Evolutionary conservation across 1,284 basidiomycete genomes (phyloP).

Genomic region (Cryptococcus sp.): DNA sequence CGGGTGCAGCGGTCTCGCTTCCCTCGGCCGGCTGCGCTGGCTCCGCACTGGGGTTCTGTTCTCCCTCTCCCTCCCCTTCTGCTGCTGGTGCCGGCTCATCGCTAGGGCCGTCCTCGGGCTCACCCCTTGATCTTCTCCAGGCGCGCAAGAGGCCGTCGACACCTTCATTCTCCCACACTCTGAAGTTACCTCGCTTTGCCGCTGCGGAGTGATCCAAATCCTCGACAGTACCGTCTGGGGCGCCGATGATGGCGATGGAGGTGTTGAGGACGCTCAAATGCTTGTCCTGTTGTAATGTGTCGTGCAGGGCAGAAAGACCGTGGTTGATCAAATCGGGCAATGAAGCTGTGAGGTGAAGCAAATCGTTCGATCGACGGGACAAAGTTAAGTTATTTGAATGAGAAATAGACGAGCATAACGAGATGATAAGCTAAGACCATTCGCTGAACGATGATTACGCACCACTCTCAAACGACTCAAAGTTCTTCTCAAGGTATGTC

Average conservation of each 20-base stretch:
- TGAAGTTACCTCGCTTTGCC: conserved; percentile 46
- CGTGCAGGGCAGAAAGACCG: conserved; percentile 86
- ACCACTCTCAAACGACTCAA: conserved; percentile 83
- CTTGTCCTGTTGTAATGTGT: conserved; percentile 96
- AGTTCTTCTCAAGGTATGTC: conserved; percentile 96
- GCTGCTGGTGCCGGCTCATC: conserved; percentile 26
- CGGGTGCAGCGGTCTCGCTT: conserved; percentile 18
- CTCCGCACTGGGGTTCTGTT: conserved; percentile 9
- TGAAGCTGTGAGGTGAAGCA: conserved; percentile 59
- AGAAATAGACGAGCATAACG: too few relatives aligned
- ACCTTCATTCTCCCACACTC: conserved; percentile 57
- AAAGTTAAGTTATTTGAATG: background rate
- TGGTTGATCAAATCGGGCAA: conserved; percentile 86
- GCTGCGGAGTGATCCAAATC: conserved; percentile 33
- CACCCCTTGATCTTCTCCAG: conserved; percentile 51
- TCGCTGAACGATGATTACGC: conserved; percentile 45
- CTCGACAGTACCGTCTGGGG: conserved; percentile 46
- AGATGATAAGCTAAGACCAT: background rate
- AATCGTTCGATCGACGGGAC: background rate
- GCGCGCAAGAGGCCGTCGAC: conserved; percentile 70
- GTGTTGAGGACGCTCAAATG: conserved; percentile 89
- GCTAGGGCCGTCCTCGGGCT: conserved; percentile 49
- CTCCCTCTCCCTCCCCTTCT: conserved; percentile 9
- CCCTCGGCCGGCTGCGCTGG: conserved; percentile 17
- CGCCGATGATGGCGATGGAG: conserved; percentile 85